Percentiles rank a stretch among this genome's conserved stretches.
These are phyloP conservation scores for Saccharomycopsis hybrid DNA, from an alignment of 1,139 yeast genomes.

Conservation along the genomic window DNA sequence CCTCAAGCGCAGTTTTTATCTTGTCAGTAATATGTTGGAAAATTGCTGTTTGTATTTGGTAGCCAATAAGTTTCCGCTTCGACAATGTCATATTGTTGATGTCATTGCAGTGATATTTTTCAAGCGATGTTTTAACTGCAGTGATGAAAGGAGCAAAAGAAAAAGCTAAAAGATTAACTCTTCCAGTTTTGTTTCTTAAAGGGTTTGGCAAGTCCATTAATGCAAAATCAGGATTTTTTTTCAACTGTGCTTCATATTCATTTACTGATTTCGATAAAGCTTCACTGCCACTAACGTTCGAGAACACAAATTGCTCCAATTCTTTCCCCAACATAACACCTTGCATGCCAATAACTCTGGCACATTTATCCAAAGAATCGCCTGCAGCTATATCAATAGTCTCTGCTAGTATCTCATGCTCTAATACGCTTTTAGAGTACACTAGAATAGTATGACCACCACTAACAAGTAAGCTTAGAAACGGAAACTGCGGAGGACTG, in stretches of 20 bases:
- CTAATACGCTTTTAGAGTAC: slow-evolving; percentile 47
- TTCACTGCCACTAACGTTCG: slow-evolving; percentile 19
- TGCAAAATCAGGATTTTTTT: slow-evolving; percentile 21
- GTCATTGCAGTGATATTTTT: slow-evolving; percentile 20
- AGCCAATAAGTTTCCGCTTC: slow-evolving; percentile 43
- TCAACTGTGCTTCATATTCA: slow-evolving; percentile 24
- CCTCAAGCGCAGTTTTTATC: slow-evolving; percentile 40
- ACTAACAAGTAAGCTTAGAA: slow-evolving; percentile 70
- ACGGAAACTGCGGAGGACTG: slow-evolving; percentile 61
- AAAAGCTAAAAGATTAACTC: slow-evolving; percentile 44
- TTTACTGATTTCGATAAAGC: background rate
- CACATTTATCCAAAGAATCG: slow-evolving; percentile 89
- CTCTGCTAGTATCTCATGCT: slow-evolving; percentile 69
- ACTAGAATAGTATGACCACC: slow-evolving; percentile 97
- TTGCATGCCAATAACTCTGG: slow-evolving; percentile 68
- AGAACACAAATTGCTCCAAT: slow-evolving; percentile 50
- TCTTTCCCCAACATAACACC: slow-evolving; percentile 88
- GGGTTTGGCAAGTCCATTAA: slow-evolving; percentile 43
- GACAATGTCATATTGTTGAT: slow-evolving; percentile 23
- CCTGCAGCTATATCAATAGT: slow-evolving; percentile 90
- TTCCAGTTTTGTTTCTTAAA: slow-evolving; percentile 40
- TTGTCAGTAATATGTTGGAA: slow-evolving; percentile 69
- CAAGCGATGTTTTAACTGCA: slow-evolving; percentile 36
- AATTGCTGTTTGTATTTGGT: slow-evolving; percentile 54
- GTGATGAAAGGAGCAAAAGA: slow-evolving; percentile 79